phyloP scores from a whole-genome alignment of 257 asterid species.

The Jaltomata sinuosa region DNA sequence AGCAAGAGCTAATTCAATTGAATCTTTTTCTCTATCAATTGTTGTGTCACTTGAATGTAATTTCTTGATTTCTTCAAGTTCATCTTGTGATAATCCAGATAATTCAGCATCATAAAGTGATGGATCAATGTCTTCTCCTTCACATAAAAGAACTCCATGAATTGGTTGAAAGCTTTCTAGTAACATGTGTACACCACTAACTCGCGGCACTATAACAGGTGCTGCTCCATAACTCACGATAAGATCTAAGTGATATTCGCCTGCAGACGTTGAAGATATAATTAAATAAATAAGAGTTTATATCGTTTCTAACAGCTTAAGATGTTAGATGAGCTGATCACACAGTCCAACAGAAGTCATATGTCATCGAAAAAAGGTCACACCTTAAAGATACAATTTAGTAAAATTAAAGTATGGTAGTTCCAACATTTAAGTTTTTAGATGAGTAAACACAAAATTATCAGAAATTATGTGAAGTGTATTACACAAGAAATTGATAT shows the following conservation, averaged over 20 bases:
- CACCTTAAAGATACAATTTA: too few species aligned
- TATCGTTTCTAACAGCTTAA: too few species aligned
- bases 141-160: slow-evolving; percentile 86
- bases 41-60: slow-evolving; percentile 65
- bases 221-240: slow-evolving; percentile 73
- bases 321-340: background rate
- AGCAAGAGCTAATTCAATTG: slow-evolving; percentile 67
- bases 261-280: slow-evolving; percentile 14
- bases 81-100: slow-evolving; percentile 38
- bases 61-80: slow-evolving; percentile 50
- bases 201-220: slow-evolving; percentile 80
- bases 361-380: too few species aligned
- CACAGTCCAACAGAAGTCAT: background rate
- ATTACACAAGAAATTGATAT: too few species aligned
- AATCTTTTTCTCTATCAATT: slow-evolving; percentile 68
- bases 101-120: slow-evolving; percentile 55
- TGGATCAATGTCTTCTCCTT: slow-evolving; percentile 87
- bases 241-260: slow-evolving; percentile 81
- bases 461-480: too few species aligned
- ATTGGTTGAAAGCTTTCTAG: slow-evolving; percentile 79
- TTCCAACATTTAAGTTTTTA: too few species aligned
- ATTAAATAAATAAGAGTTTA: background rate
- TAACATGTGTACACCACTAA: slow-evolving; percentile 57
- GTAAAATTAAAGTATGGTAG: too few species aligned
- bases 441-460: too few species aligned